These are phyloP conservation scores for Cicer bijugum DNA, from an alignment of 306 rosid species.

Conservation along the genomic window DNA sequence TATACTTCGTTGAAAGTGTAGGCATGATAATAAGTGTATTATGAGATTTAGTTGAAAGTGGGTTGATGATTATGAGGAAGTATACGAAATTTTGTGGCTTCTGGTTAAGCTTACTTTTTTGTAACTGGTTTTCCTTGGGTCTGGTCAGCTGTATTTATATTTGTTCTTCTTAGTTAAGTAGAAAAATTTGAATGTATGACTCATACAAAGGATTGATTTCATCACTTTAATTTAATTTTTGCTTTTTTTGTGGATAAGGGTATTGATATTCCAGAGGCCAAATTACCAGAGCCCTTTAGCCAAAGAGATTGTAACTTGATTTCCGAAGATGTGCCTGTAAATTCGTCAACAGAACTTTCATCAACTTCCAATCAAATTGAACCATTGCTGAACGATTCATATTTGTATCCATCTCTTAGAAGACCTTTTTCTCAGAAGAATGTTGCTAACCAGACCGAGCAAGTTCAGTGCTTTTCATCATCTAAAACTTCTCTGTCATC, in stretches of 20 bases:
- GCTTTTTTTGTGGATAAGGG: constrained; percentile 49
- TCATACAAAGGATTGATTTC: constrained; percentile 24
- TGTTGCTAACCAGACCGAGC: constrained; percentile 42
- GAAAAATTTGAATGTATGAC: constrained; percentile 16
- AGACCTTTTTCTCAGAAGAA: constrained; percentile 54
- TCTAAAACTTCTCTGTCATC: constrained; percentile 39
- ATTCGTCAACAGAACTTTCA: constrained; percentile 36
- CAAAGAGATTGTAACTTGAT: constrained; percentile 41
- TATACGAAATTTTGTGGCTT: constrained; percentile 1
- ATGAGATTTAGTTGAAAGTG: constrained; percentile 6
- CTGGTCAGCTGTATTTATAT: constrained; percentile 19
- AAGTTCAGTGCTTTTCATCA: constrained; percentile 41
- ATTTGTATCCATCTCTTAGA: constrained; percentile 41
- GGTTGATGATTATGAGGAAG: background rate
- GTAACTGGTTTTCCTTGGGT: constrained; percentile 19
- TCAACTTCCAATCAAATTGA: constrained; percentile 48
- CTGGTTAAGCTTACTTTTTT: constrained; percentile 6
- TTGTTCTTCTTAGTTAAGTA: constrained; percentile 20
- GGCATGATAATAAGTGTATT: background rate
- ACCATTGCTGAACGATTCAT: constrained; percentile 36
- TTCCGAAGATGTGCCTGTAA: constrained; percentile 44
- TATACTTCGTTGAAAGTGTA: constrained; percentile 8
- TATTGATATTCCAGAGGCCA: constrained; percentile 70
- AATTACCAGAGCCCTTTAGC: constrained; percentile 65
- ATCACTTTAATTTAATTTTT: background rate